Percentiles rank a stretch among this genome's conserved stretches.
phyloP scores from a whole-genome alignment of 2,329 filamentous ascomycete genomes.

The Sphaerulina vaccinii region DNA sequence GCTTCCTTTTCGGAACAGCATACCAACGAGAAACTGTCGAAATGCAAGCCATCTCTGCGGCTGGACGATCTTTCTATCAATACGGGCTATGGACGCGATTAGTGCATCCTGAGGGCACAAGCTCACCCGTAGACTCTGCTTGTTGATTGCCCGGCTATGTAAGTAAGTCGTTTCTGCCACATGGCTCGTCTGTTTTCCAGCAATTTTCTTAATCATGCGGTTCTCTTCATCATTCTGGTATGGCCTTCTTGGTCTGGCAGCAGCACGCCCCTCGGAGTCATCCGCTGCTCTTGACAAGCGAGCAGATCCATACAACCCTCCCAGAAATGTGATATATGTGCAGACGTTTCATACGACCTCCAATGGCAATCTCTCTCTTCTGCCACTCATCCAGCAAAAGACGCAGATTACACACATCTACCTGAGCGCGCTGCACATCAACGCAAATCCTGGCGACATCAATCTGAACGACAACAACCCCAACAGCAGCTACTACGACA shows the following conservation, averaged over 20 bases:
- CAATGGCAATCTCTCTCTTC: slow-evolving; percentile 28
- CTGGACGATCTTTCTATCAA: slow-evolving; percentile 1
- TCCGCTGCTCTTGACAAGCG: slow-evolving; percentile 12
- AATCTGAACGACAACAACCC: slow-evolving; percentile 32
- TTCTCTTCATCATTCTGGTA: slow-evolving; percentile 15
- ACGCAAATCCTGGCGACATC: slow-evolving; percentile 28
- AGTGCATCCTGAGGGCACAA: background rate
- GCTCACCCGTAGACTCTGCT: no score
- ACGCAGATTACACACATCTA: slow-evolving; percentile 33
- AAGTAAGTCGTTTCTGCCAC: no score
- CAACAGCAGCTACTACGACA: slow-evolving; percentile 25
- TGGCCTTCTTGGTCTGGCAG: slow-evolving; percentile 12
- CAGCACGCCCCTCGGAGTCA: slow-evolving; percentile 13
- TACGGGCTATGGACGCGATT: no score
- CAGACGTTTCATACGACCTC: slow-evolving; percentile 31
- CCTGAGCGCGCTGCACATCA: slow-evolving; percentile 34
- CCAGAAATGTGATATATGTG: slow-evolving; percentile 29
- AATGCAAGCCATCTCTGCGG: slow-evolving; percentile 3
- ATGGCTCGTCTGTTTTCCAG: background rate
- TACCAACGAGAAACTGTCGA: background rate
- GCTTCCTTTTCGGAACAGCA: slow-evolving; percentile 8
- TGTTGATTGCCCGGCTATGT: no score
- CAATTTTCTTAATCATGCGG: slow-evolving; percentile 11
- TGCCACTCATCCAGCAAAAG: slow-evolving; percentile 30
- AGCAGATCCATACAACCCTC: slow-evolving; percentile 21